A percentile compares a stretch with the other conserved stretches of the same genome.
Conservation (phyloP, 108 stramenopile species). For the Skeletonema potamos region DNA sequence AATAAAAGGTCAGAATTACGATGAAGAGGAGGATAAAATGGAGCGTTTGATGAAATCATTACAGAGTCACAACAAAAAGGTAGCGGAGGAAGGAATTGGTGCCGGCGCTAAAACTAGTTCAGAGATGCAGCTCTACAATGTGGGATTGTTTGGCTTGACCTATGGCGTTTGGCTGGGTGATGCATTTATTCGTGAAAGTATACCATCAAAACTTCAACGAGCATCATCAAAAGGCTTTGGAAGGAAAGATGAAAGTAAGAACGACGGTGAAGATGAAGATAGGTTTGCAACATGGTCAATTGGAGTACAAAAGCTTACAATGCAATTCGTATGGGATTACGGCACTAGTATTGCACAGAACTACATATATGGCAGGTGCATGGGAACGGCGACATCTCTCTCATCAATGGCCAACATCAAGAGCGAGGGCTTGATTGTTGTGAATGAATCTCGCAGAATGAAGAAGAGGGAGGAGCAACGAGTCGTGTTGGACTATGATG, state of each 20-base stretch:
- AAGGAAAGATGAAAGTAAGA: neutral
- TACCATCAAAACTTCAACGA: conserved; percentile 11
- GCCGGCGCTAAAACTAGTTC: neutral
- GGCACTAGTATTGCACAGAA: conserved; percentile 55
- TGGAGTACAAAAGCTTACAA: conserved; percentile 78
- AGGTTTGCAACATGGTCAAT: conserved; percentile 64
- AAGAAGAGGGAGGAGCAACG: conserved; percentile 29
- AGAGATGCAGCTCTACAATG: conserved; percentile 40
- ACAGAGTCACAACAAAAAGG: conserved; percentile 23
- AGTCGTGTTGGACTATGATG: conserved; percentile 40
- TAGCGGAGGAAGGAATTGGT: conserved; percentile 18
- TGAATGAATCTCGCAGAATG: conserved; percentile 27
- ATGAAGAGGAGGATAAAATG: conserved; percentile 9
- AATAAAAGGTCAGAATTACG: neutral
- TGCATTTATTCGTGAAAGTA: conserved; percentile 64
- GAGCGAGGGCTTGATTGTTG: conserved; percentile 28
- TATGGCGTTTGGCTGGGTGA: conserved; percentile 81
- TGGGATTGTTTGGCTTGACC: conserved; percentile 60
- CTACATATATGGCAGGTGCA: conserved; percentile 17
- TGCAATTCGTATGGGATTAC: conserved; percentile 75
- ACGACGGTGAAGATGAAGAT: conserved; percentile 13
- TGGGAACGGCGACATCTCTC: conserved; percentile 26
- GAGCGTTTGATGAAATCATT: conserved; percentile 35
- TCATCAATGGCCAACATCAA: conserved; percentile 19
- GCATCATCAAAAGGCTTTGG: conserved; percentile 11